Evolutionary conservation across 179 eudicot genomes (phyloP).

Genomic region (Amaranthus tricolor): DNA sequence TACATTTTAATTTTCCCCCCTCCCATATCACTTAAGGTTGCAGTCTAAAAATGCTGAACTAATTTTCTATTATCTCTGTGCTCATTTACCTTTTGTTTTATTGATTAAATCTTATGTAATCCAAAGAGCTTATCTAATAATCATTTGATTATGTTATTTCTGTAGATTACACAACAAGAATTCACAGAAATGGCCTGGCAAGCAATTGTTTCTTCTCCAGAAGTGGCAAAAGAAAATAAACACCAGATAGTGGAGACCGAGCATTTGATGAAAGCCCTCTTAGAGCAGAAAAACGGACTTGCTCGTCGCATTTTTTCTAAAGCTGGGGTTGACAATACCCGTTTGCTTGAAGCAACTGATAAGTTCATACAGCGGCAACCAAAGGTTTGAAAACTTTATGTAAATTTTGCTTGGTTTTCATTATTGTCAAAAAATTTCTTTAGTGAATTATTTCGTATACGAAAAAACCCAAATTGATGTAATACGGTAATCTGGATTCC

Average conservation of each 20-base stretch:
- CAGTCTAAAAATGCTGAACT: background rate
- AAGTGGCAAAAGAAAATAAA: conserved; percentile 88
- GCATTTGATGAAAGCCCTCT: conserved; percentile 84
- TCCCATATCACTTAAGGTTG: too few relatives aligned
- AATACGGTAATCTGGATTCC: background rate
- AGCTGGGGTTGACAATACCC: conserved; percentile 86
- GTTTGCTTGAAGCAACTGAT: conserved; percentile 90
- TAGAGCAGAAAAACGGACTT: conserved; percentile 97
- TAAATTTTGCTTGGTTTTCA: background rate
- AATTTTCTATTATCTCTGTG: background rate
- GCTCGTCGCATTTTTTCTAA: conserved; percentile 95
- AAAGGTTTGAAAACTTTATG: conserved; percentile 46
- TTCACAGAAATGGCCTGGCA: conserved; percentile 99
- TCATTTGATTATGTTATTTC: conserved; percentile 10
- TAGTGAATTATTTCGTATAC: background rate
- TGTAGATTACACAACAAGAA: conserved; percentile 83
- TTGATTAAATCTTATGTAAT: background rate
- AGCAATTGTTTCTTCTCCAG: conserved; percentile 87
- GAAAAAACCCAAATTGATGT: background rate
- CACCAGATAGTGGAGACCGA: conserved; percentile 98
- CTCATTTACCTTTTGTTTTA: background rate
- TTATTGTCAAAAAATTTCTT: background rate
- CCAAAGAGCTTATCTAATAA: background rate
- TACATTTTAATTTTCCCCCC: background rate
- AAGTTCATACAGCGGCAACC: conserved; percentile 88